Percentiles rank a stretch among this genome's conserved stretches.
These are phyloP conservation scores for Clonostachys rosea DNA, from an alignment of 2,329 filamentous ascomycete genomes.

Conservation along the genomic window DNA sequence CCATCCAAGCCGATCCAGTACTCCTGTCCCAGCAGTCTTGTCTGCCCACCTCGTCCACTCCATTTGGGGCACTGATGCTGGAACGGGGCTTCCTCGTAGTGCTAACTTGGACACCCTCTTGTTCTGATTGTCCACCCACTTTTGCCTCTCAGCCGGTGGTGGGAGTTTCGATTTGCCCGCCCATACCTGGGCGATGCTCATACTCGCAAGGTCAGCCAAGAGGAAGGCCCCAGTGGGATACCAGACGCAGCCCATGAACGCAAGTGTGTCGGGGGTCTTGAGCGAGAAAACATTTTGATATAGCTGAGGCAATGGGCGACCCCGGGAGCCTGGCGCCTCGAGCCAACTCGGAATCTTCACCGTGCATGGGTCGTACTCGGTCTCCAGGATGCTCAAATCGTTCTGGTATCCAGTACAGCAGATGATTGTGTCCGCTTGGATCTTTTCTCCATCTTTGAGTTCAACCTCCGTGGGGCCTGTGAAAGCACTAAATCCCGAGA, in stretches of 20 bases:
- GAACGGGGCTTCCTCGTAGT: constrained; percentile 13
- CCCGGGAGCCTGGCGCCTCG: constrained; percentile 15
- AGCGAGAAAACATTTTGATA: constrained; percentile 40
- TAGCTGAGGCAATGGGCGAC: constrained; percentile 22
- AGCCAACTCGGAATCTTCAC: constrained; percentile 12
- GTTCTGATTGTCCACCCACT: constrained; percentile 23
- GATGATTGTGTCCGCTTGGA: constrained; percentile 21
- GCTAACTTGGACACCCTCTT: constrained; percentile 20
- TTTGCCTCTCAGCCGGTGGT: constrained; percentile 23
- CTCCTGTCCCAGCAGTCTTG: constrained; percentile 31
- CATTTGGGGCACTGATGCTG: constrained; percentile 18
- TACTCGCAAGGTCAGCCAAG: constrained; percentile 34
- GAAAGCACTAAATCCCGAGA: constrained; percentile 17
- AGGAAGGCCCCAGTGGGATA: constrained; percentile 24
- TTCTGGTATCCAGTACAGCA: constrained; percentile 26
- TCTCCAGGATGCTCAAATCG: constrained; percentile 19
- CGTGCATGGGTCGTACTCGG: constrained; percentile 15
- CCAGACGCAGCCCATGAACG: constrained; percentile 30
- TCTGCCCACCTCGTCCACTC: constrained; percentile 34
- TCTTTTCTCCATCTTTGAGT: constrained; percentile 16
- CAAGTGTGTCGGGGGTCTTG: constrained; percentile 33
- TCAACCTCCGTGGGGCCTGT: constrained; percentile 14
- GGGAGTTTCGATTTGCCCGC: constrained; percentile 29
- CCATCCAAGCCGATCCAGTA: constrained; percentile 32
- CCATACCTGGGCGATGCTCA: constrained; percentile 38